A percentile compares a stretch with the other conserved stretches of the same genome.
phyloP scores from a whole-genome alignment of 1,139 yeast genomes.

The Williopsis jadinii region DNA sequence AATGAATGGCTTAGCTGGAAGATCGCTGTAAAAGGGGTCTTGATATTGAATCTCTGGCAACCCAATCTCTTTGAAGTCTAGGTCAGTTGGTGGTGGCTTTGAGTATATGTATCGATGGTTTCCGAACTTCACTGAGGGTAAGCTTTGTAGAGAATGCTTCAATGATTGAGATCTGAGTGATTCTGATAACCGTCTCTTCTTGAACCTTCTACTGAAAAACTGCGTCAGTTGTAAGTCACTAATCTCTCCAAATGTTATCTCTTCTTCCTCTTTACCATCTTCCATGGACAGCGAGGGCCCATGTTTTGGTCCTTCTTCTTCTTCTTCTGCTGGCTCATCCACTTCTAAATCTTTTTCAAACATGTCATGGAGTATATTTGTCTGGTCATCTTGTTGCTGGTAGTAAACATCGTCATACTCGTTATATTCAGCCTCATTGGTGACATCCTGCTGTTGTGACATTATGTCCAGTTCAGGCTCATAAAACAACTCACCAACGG shows the following conservation, averaged over 20 bases:
- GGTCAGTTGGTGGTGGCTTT: constrained; percentile 22
- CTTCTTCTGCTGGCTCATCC: constrained; percentile 1
- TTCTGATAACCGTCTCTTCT: not conserved
- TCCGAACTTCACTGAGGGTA: not conserved
- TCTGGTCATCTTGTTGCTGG: constrained; percentile 6
- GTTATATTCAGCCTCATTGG: constrained; percentile 3
- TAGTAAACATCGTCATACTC: not conserved
- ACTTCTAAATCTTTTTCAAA: constrained; percentile 16
- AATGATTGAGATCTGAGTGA: not conserved
- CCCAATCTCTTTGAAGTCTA: constrained; percentile 38
- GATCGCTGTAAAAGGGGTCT: constrained; percentile 56
- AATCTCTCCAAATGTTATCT: not conserved
- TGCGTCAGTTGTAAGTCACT: constrained; percentile 11
- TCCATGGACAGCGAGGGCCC: not conserved
- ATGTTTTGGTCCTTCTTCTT: not conserved
- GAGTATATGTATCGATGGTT: constrained; percentile 5
- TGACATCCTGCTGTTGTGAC: constrained; percentile 3
- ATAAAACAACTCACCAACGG: constrained; percentile 24
- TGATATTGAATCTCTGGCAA: constrained; percentile 45
- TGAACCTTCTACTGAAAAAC: constrained; percentile 1
- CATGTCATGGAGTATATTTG: constrained; percentile 3
- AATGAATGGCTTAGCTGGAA: constrained; percentile 51
- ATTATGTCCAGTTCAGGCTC: constrained; percentile 12
- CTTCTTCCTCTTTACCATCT: constrained; percentile 1
- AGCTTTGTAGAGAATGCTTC: not conserved